A percentile compares a stretch with the other conserved stretches of the same genome.
These are phyloP conservation scores for Flaveria trinervia DNA, from an alignment of 129 eudicot species.

Conservation along the genomic window DNA sequence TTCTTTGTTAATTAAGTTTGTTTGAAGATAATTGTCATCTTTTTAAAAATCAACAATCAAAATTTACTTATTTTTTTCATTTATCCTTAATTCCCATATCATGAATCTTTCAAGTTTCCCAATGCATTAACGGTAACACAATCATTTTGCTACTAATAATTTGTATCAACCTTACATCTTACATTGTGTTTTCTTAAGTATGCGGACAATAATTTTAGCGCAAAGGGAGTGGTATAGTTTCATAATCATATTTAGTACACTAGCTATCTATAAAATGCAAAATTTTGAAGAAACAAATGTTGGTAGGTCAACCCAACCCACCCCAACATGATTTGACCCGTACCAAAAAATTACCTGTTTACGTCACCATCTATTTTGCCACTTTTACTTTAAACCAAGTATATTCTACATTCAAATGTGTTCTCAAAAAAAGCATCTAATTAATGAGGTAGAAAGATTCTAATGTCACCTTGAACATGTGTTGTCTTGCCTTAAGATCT, in stretches of 20 bases:
- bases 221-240: background rate
- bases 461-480: constrained; percentile 58
- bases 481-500: constrained; percentile 59
- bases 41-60: no score
- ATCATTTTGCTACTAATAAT: no score
- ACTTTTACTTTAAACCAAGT: background rate
- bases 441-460: background rate
- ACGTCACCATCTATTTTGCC: background rate
- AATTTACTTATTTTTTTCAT: no score
- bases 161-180: no score
- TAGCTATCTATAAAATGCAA: background rate
- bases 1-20: no score
- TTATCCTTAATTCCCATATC: no score
- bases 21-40: no score
- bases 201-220: no score
- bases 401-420: background rate
- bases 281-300: background rate
- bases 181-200: no score
- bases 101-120: no score
- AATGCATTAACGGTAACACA: no score
- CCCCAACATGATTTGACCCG: background rate
- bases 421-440: background rate
- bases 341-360: background rate
- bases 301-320: background rate
- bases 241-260: no score